Conservation (phyloP, 2,329 filamentous ascomycete species). For the Fusarium sp. region DNA sequence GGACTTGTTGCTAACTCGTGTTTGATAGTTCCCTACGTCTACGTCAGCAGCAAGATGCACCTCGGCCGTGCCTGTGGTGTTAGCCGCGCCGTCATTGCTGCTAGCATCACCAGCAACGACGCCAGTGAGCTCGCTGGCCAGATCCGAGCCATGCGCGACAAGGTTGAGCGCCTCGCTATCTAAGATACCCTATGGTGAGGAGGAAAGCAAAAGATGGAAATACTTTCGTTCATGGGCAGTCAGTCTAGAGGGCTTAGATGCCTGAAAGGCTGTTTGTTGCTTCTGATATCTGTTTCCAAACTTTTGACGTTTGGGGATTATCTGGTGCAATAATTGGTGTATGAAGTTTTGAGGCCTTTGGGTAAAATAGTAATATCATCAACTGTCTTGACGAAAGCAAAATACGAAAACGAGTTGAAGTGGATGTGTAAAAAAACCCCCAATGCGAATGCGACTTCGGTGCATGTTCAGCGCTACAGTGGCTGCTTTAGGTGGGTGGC, state of each 20-base stretch:
- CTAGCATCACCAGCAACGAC: slow-evolving; percentile 92
- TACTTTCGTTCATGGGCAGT: slow-evolving; percentile 25
- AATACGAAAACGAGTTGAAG: slow-evolving; percentile 43
- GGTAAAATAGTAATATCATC: slow-evolving; percentile 43
- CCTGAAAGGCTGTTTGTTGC: slow-evolving; percentile 6
- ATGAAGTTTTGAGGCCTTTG: slow-evolving; percentile 27
- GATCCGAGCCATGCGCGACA: slow-evolving; percentile 91
- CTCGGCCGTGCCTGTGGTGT: slow-evolving; percentile 93
- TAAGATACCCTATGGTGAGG: slow-evolving; percentile 62
- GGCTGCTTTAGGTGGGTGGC: slow-evolving; percentile 10
- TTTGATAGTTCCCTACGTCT: slow-evolving; percentile 67
- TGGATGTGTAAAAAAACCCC: slow-evolving; percentile 31
- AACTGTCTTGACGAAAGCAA: slow-evolving; percentile 35
- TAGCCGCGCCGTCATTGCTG: slow-evolving; percentile 86
- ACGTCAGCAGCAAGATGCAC: slow-evolving; percentile 82
- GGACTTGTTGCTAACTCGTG: slow-evolving; percentile 28
- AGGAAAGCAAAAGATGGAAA: slow-evolving; percentile 38
- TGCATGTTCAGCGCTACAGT: slow-evolving; percentile 25
- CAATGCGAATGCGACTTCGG: slow-evolving; percentile 45
- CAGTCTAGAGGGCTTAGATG: background rate
- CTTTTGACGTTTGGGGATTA: slow-evolving; percentile 23
- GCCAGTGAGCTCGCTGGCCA: slow-evolving; percentile 87
- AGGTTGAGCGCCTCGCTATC: slow-evolving; percentile 96
- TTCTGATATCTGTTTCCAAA: slow-evolving; percentile 29
- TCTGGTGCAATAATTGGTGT: slow-evolving; percentile 38